Base-by-base conservation (phyloP, 352 stramenopile genomes). In the Blastocystis sp. region DNA sequence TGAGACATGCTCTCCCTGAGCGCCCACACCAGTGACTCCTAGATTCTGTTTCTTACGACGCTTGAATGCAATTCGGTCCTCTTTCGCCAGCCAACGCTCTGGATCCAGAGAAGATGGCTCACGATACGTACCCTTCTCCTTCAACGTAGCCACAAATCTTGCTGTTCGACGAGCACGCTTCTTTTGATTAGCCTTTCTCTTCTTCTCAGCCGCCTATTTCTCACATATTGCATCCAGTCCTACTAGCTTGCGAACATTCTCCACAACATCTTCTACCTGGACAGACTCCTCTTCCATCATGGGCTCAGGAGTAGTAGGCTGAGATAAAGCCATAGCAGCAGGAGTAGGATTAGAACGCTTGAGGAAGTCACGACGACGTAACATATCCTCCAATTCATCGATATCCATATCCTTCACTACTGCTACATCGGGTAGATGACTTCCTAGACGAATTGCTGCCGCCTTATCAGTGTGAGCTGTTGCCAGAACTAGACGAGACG, bases 31-130 rank as follows among this genome's bases (percentile, higher is more conserved):
- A n/a, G 73, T 84, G 9, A 64, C 53, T 37, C 73, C 59, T 51
- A 84, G 42, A 42, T n/a, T 68, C 30, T 68, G 57, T 57, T 84
- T 84, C 73, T 84, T 84, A 44, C 73, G 73, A 42, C 48, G 51
- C 53, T 60, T 66, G 27, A 54, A 54, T 15, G 53, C 27, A 17
- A 57, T 66, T 35, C 73, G 73, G 37, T 84, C 73, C 53, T 84
- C 73, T 51, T 66, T 84, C 13, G 73, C 73, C n/a, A 84, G n/a
- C 73, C 73, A 84, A n/a, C 73, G 73, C 53, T 84, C 73, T 3
- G 73, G 48, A 69, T 84, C 73, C 53, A 84, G 30, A 30, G 53
- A 40, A 4, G 51, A 68, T 22, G 73, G 73, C 22, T 84, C 73
- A 30, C 73, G 73, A 44, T 69, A 84, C n/a, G 19, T 62, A n/a